phyloP scores from a whole-genome alignment of 305 asterid genomes.

The Plantago coronopus region DNA sequence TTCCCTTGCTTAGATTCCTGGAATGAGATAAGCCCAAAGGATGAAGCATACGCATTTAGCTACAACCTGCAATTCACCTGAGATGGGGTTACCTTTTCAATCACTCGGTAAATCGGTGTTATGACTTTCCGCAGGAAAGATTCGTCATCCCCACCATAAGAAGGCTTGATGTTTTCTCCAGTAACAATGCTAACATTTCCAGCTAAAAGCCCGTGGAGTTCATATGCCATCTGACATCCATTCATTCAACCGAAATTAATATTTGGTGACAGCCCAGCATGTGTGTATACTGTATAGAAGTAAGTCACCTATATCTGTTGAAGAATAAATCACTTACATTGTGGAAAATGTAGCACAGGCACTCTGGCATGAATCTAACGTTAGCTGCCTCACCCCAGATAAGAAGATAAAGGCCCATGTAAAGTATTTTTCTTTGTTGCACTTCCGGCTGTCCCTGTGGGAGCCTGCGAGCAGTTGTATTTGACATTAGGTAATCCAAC shows the following conservation, averaged over 20 bases:
- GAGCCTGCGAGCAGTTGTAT: constrained; percentile 50
- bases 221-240: constrained; percentile 86
- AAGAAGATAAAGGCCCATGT: constrained; percentile 97
- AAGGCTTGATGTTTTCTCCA: constrained; percentile 97
- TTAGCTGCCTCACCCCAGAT: constrained; percentile 99
- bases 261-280: background rate
- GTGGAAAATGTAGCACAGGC: constrained; percentile 97
- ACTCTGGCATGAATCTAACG: constrained; percentile 96
- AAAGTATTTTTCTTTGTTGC: constrained; percentile 90
- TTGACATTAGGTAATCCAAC: constrained; percentile 17
- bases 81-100: constrained; percentile 63
- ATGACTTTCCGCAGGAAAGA: constrained; percentile 83
- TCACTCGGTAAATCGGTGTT: constrained; percentile 87
- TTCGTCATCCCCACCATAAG: constrained; percentile 97
- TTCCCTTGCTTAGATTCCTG: constrained; percentile 86
- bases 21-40: constrained; percentile 29
- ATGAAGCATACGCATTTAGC: constrained; percentile 20
- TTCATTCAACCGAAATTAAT: constrained; percentile 18
- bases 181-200: constrained; percentile 99
- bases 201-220: constrained; percentile 96
- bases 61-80: constrained; percentile 18
- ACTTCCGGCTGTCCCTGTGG: constrained; percentile 82
- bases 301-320: constrained; percentile 14
- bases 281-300: no score
- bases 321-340: constrained; percentile 57